A percentile compares a stretch with the other conserved stretches of the same genome.
Conservation (phyloP, 2,329 filamentous ascomycete genomes). For the Penicillium sp. region DNA sequence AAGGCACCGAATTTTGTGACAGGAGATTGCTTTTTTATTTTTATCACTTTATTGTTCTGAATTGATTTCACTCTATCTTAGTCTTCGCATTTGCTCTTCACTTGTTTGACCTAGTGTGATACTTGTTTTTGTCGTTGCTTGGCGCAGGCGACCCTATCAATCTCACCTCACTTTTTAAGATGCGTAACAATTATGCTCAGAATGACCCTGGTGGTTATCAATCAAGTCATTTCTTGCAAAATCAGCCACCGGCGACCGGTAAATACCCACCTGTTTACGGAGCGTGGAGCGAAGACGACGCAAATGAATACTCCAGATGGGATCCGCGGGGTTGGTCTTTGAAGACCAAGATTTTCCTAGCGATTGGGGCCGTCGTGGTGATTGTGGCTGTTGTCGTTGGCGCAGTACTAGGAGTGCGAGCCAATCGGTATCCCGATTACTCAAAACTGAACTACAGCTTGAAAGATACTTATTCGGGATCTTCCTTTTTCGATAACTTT, state of each 20-base stretch:
- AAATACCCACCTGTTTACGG: not conserved
- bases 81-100: too few relatives aligned
- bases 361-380: conserved; percentile 29
- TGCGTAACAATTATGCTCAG: not conserved
- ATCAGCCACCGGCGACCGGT: not conserved
- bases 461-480: conserved; percentile 39
- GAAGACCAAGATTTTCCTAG: conserved; percentile 6
- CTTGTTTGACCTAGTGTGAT: not conserved
- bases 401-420: conserved; percentile 34
- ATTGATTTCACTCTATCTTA: not conserved
- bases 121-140: not conserved
- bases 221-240: not conserved
- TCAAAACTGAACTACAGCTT: conserved; percentile 35
- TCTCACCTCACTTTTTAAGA: not conserved
- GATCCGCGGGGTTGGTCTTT: conserved; percentile 9
- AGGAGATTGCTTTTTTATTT: not conserved
- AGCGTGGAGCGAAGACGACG: not conserved
- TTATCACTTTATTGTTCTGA: not conserved
- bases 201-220: not conserved
- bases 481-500: conserved; percentile 45
- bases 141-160: not conserved
- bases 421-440: conserved; percentile 37
- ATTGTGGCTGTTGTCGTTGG: conserved; percentile 46
- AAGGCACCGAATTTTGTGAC: not conserved
- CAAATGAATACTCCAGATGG: conserved; percentile 5